Evolutionary conservation across 2,329 filamentous ascomycete species (phyloP).

Genomic region (Colletotrichum tropicale): DNA sequence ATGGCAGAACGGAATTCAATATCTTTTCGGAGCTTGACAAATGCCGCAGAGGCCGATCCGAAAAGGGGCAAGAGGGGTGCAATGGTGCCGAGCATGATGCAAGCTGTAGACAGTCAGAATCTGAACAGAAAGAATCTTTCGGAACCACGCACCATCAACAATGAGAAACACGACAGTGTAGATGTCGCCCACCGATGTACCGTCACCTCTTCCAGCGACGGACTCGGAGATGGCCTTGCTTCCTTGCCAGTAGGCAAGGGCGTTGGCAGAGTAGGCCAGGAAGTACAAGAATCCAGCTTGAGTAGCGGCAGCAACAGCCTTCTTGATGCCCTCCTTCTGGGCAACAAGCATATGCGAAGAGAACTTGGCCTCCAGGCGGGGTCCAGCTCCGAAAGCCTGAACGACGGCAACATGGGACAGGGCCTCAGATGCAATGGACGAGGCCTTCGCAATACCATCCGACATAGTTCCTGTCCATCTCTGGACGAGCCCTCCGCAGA

Average conservation of each 20-base stretch:
- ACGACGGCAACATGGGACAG: conserved; percentile 58
- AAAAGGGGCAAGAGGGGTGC: conserved; percentile 68
- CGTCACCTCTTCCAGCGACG: conserved; percentile 34
- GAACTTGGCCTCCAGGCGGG: conserved; percentile 59
- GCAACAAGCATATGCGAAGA: conserved; percentile 54
- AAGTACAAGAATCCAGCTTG: conserved; percentile 70
- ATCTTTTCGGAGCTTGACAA: conserved; percentile 60
- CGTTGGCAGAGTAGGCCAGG: conserved; percentile 70
- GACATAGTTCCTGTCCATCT: conserved; percentile 49
- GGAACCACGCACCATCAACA: conserved; percentile 52
- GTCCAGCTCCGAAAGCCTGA: conserved; percentile 59
- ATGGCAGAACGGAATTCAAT: conserved; percentile 57
- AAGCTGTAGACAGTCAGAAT: conserved; percentile 42
- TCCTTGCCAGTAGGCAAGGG: conserved; percentile 72
- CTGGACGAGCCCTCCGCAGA: conserved; percentile 54
- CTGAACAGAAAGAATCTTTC: conserved; percentile 35
- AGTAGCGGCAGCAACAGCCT: conserved; percentile 58
- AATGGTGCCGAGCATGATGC: conserved; percentile 66
- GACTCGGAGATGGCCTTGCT: conserved; percentile 53
- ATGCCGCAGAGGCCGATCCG: conserved; percentile 61
- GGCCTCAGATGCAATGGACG: conserved; percentile 60
- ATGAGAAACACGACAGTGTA: conserved; percentile 71
- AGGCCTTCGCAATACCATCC: conserved; percentile 51
- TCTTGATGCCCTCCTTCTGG: conserved; percentile 59
- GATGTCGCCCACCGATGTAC: conserved; percentile 49